Conservation (phyloP, 2,329 filamentous ascomycete species). For the Pyrenophora tritici-repentis region DNA sequence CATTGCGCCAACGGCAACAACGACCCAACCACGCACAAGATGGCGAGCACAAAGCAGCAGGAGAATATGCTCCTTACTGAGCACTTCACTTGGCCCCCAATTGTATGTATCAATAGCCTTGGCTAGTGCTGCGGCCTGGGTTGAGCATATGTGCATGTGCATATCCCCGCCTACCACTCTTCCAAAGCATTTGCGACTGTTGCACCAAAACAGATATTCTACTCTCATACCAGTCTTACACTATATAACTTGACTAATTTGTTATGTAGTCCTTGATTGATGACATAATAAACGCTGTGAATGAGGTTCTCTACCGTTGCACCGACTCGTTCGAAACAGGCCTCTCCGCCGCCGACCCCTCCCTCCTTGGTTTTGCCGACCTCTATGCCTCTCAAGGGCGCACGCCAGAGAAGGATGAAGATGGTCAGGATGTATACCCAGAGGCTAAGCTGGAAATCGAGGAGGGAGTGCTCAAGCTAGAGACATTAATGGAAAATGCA, state of each 20-base stretch:
- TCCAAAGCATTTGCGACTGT: not conserved
- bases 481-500: slow-evolving; percentile 56
- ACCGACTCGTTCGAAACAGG: slow-evolving; percentile 86
- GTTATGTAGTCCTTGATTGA: slow-evolving; percentile 78
- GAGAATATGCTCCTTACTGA: slow-evolving; percentile 77
- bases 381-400: slow-evolving; percentile 53
- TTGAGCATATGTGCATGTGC: no score
- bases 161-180: slow-evolving; percentile 10
- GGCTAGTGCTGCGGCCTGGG: no score
- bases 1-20: slow-evolving; percentile 14
- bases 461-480: slow-evolving; percentile 65
- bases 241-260: not conserved
- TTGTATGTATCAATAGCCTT: slow-evolving; percentile 61
- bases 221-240: no score
- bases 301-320: slow-evolving; percentile 88
- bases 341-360: slow-evolving; percentile 73
- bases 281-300: slow-evolving; percentile 96
- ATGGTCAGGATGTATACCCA: slow-evolving; percentile 52
- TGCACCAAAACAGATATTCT: no score
- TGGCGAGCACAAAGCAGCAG: slow-evolving; percentile 53
- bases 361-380: slow-evolving; percentile 76
- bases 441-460: slow-evolving; percentile 75
- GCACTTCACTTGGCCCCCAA: slow-evolving; percentile 91
- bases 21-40: slow-evolving; percentile 23
- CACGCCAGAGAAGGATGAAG: slow-evolving; percentile 50